Conservation (phyloP, 768 basidiomycete genomes). For the Pulveroboletus sp. region DNA sequence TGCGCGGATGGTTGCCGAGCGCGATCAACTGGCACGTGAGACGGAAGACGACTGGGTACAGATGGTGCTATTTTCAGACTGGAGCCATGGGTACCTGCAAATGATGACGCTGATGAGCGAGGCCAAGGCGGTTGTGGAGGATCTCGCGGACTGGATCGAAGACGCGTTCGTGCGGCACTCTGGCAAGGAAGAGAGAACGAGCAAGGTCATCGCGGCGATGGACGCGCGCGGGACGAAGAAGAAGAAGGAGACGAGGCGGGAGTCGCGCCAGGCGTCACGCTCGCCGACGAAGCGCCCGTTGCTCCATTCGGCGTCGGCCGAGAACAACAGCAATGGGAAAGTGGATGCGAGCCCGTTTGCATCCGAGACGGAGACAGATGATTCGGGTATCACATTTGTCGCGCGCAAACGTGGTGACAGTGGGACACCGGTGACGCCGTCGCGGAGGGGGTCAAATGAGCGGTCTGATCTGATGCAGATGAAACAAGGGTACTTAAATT, state of each 20-base stretch:
- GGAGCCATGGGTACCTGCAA: conserved; percentile 97
- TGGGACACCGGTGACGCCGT: conserved; percentile 23
- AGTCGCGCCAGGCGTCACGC: conserved; percentile 20
- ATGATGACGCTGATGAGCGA: conserved; percentile 88
- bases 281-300: conserved; percentile 23
- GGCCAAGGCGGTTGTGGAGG: conserved; percentile 72
- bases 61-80: conserved; percentile 89
- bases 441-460: conserved; percentile 22
- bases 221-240: conserved; percentile 21
- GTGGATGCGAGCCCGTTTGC: conserved; percentile 31
- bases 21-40: conserved; percentile 60
- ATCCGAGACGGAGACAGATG: conserved; percentile 67
- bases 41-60: conserved; percentile 94
- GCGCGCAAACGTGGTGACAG: conserved; percentile 47
- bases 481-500: conserved; percentile 21
- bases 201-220: conserved; percentile 16
- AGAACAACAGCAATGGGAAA: conserved; percentile 6
- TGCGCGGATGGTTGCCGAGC: conserved; percentile 52
- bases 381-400: conserved; percentile 68
- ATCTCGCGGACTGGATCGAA: conserved; percentile 90
- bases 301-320: neutral
- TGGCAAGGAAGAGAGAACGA: conserved; percentile 26
- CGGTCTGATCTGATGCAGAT: conserved; percentile 7
- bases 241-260: conserved; percentile 22
- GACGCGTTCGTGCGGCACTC: conserved; percentile 55